phyloP scores from a whole-genome alignment of 768 basidiomycete genomes.

The Asterophora parasitica region DNA sequence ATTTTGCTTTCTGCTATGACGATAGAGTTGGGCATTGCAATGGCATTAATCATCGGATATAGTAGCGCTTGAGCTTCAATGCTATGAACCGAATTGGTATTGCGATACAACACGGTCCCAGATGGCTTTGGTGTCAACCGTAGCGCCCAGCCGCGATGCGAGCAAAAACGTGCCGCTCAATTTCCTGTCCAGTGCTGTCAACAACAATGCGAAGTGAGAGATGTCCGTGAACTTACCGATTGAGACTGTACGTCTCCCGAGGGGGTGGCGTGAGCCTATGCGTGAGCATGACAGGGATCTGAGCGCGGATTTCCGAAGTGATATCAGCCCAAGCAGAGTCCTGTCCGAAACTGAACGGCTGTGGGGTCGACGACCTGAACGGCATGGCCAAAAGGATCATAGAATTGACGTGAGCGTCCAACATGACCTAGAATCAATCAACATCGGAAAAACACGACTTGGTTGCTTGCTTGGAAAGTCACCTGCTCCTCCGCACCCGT shows the following conservation, averaged over 20 bases:
- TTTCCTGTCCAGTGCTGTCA: constrained; percentile 44
- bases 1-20: background rate
- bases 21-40: constrained; percentile 7
- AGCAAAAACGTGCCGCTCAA: constrained; percentile 79
- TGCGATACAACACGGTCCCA: constrained; percentile 66
- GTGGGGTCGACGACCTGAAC: constrained; percentile 59
- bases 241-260: constrained; percentile 90
- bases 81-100: constrained; percentile 30
- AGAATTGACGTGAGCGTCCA: constrained; percentile 80
- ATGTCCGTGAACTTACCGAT: constrained; percentile 48
- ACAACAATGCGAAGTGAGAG: background rate
- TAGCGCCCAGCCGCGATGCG: constrained; percentile 68
- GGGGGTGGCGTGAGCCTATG: constrained; percentile 91
- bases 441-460: background rate
- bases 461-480: constrained; percentile 6
- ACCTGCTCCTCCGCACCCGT: constrained; percentile 87
- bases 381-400: constrained; percentile 84
- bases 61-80: no score
- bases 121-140: constrained; percentile 64
- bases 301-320: constrained; percentile 69
- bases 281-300: constrained; percentile 87
- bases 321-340: constrained; percentile 62
- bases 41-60: background rate
- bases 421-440: constrained; percentile 55
- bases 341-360: constrained; percentile 78